Evolutionary conservation across 2,329 filamentous ascomycete genomes (phyloP).

Genomic region (Tothia fuscella): DNA sequence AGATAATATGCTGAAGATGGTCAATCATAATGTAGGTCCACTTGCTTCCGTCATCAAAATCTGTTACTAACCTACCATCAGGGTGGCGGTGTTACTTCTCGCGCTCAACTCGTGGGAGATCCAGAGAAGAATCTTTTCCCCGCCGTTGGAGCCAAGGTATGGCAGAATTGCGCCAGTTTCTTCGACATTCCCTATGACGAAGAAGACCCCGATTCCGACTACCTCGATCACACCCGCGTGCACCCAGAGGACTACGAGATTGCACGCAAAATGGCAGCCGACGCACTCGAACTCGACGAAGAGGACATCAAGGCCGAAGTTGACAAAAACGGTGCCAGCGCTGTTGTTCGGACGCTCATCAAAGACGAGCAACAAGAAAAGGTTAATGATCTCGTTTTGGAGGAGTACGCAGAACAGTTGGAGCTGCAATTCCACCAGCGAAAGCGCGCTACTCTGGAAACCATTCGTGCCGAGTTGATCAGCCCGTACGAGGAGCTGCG

Average conservation of each 20-base stretch:
- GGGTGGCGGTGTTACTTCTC: slow-evolving; percentile 70
- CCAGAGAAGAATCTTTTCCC: slow-evolving; percentile 65
- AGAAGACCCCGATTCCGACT: slow-evolving; percentile 73
- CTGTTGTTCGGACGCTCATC: slow-evolving; percentile 89
- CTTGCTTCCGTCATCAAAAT: background rate
- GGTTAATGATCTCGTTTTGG: slow-evolving; percentile 89
- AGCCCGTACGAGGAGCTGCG: slow-evolving; percentile 90
- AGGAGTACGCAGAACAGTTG: slow-evolving; percentile 93
- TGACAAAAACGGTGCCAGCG: slow-evolving; percentile 77
- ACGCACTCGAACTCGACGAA: slow-evolving; percentile 91
- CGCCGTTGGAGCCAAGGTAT: slow-evolving; percentile 80
- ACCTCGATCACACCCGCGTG: slow-evolving; percentile 90
- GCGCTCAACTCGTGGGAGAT: slow-evolving; percentile 81
- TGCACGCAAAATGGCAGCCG: slow-evolving; percentile 94
- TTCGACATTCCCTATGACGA: slow-evolving; percentile 79
- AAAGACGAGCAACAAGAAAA: slow-evolving; percentile 87
- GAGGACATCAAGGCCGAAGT: slow-evolving; percentile 94
- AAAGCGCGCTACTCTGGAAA: slow-evolving; percentile 91
- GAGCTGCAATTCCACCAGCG: slow-evolving; percentile 86
- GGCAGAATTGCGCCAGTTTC: slow-evolving; percentile 96
- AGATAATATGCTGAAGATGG: slow-evolving; percentile 71
- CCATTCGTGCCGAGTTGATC: slow-evolving; percentile 85
- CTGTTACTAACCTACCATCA: slow-evolving; percentile 6
- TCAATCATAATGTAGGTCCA: slow-evolving; percentile 56
- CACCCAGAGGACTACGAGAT: slow-evolving; percentile 98